phyloP scores from a whole-genome alignment of 1,139 yeast species.

The Groenewaldozyma auringiensis region DNA sequence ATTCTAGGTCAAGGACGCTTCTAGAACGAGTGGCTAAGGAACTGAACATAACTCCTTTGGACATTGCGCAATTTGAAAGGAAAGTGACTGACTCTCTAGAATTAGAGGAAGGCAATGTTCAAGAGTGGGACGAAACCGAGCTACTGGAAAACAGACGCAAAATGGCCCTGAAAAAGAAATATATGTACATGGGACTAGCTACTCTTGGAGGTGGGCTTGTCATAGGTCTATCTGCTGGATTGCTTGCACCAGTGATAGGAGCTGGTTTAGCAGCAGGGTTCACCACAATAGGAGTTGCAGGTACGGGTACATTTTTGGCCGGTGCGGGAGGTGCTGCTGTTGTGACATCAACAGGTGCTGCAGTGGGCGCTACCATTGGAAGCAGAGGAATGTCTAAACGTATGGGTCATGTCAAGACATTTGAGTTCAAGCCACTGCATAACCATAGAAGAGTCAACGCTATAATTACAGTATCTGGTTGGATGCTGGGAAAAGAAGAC shows the following conservation, averaged over 20 bases:
- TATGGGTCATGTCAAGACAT: slow-evolving; percentile 86
- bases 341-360: slow-evolving; percentile 86
- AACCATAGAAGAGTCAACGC: slow-evolving; percentile 83
- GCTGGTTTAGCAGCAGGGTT: slow-evolving; percentile 98
- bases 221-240: slow-evolving; percentile 89
- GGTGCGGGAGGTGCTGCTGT: slow-evolving; percentile 97
- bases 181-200: slow-evolving; percentile 88
- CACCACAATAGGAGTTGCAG: slow-evolving; percentile 87
- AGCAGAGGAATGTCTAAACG: slow-evolving; percentile 76
- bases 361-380: slow-evolving; percentile 87
- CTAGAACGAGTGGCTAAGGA: slow-evolving; percentile 57
- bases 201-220: slow-evolving; percentile 96
- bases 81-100: slow-evolving; percentile 86
- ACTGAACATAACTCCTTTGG: slow-evolving; percentile 52
- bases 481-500: slow-evolving; percentile 96
- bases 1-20: slow-evolving; percentile 76
- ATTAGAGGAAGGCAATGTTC: slow-evolving; percentile 66
- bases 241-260: slow-evolving; percentile 95
- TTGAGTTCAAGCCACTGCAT: slow-evolving; percentile 88
- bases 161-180: slow-evolving; percentile 54
- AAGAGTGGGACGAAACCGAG: slow-evolving; percentile 66
- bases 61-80: slow-evolving; percentile 81
- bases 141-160: slow-evolving; percentile 64
- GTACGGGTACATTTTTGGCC: slow-evolving; percentile 85
- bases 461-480: slow-evolving; percentile 89